These are phyloP conservation scores for Dipteronia sinensis DNA, from an alignment of 345 rosid species.

Conservation along the genomic window DNA sequence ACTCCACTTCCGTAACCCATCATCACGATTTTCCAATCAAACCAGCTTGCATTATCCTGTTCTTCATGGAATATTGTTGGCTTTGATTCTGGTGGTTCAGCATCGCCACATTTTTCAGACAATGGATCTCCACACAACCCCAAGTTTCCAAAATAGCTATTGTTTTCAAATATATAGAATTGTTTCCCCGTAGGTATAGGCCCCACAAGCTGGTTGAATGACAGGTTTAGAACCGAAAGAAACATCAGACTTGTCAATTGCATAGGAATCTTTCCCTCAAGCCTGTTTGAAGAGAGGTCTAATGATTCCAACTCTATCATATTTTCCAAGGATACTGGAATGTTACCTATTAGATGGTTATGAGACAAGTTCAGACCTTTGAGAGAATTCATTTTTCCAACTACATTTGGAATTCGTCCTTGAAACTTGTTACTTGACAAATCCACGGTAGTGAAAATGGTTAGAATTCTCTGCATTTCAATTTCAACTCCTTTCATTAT, in stretches of 20 bases:
- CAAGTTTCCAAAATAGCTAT: neutral
- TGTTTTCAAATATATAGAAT: neutral
- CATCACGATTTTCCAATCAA: neutral
- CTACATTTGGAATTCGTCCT: constrained; percentile 14
- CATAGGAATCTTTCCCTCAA: neutral
- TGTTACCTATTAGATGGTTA: neutral
- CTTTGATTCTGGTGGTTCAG: no score
- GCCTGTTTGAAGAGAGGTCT: neutral
- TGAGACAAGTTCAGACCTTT: neutral
- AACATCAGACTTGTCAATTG: neutral
- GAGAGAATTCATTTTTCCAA: constrained; percentile 13
- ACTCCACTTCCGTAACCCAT: neutral
- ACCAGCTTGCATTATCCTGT: neutral
- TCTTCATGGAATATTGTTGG: no score
- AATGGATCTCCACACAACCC: neutral
- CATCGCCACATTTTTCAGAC: neutral
- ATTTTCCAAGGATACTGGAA: neutral
- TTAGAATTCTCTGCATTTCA: neutral
- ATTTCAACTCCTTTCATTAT: constrained; percentile 12
- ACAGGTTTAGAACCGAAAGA: neutral
- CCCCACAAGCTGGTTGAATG: neutral
- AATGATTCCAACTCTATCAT: neutral
- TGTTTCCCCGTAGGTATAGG: neutral
- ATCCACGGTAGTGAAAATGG: constrained; percentile 5
- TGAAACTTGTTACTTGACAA: constrained; percentile 20